A percentile compares a stretch with the other conserved stretches of the same genome.
Evolutionary conservation across 2,329 filamentous ascomycete species (phyloP).

Genomic region (Aspergillus neotritici): DNA sequence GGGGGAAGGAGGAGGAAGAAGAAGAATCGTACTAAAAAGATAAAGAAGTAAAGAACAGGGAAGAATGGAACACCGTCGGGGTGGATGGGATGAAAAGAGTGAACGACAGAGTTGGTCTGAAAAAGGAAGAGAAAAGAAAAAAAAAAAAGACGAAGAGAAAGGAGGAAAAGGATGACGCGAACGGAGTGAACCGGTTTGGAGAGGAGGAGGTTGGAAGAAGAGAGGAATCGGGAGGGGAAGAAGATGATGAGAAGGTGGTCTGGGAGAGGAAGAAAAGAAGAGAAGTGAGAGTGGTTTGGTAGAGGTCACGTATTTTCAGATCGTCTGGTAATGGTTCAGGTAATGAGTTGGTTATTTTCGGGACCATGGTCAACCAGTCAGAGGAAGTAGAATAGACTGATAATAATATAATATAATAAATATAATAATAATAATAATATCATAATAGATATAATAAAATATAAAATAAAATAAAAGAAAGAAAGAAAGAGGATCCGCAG

Average conservation of each 20-base stretch:
- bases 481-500: slow-evolving; percentile 12
- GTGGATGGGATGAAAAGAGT: slow-evolving; percentile 4
- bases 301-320: too few species aligned
- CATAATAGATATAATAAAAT: too few species aligned
- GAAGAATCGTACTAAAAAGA: slow-evolving; percentile 9
- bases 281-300: slow-evolving; percentile 16
- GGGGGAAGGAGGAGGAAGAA: slow-evolving; percentile 12
- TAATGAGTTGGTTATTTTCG: slow-evolving; percentile 1
- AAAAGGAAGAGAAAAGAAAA: slow-evolving; percentile 2
- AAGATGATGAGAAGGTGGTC: slow-evolving; percentile 13
- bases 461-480: neutral
- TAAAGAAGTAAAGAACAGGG: slow-evolving; percentile 14
- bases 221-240: slow-evolving; percentile 11
- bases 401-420: too few species aligned
- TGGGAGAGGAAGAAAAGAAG: slow-evolving; percentile 17
- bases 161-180: slow-evolving; percentile 1
- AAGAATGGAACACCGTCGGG: slow-evolving; percentile 9
- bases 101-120: slow-evolving; percentile 25
- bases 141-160: neutral
- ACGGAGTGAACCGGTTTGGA: too few species aligned
- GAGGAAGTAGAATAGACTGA: too few species aligned
- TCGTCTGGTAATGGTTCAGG: slow-evolving; percentile 5
- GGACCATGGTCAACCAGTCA: slow-evolving; percentile 1
- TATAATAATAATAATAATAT: too few species aligned
- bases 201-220: too few species aligned